phyloP scores from a whole-genome alignment of 2,329 filamentous ascomycete species.

The Lasiodiplodia citricola region DNA sequence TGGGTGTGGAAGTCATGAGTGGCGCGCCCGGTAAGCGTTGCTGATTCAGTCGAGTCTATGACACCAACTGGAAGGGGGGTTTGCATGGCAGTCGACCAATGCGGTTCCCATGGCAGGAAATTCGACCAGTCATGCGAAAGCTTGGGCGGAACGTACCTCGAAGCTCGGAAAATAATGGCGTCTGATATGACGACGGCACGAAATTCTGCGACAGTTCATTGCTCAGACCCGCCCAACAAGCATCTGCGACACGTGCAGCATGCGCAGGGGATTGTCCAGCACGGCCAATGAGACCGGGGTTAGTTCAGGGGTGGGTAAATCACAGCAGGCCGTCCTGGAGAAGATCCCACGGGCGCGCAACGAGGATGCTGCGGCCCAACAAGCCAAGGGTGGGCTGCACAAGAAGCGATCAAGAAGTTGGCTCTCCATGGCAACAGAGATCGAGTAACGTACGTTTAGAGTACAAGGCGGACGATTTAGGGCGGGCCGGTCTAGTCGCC shows the following conservation, averaged over 20 bases:
- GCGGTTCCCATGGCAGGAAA: not conserved
- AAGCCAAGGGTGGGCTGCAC: conserved; percentile 7
- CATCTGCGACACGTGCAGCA: conserved; percentile 20
- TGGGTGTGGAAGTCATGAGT: conserved; percentile 4
- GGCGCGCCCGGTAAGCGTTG: not conserved
- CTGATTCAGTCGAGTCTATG: conserved; percentile 13
- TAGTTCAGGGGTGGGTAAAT: conserved; percentile 24
- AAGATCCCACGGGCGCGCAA: conserved; percentile 12
- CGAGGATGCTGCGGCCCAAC: conserved; percentile 11
- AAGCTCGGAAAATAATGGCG: conserved; percentile 19
- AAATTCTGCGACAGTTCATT: conserved; percentile 23
- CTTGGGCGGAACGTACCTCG: not conserved
- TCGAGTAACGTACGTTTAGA: conserved; percentile 26
- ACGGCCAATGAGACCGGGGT: conserved; percentile 7
- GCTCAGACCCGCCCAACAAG: conserved; percentile 22
- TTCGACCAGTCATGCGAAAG: conserved; percentile 18
- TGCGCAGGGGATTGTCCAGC: conserved; percentile 12
- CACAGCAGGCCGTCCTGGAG: conserved; percentile 20
- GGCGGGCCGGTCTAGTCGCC: conserved; percentile 22
- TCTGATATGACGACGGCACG: conserved; percentile 18
- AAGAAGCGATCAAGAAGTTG: conserved; percentile 8
- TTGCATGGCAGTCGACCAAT: conserved; percentile 10
- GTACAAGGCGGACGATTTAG: conserved; percentile 24
- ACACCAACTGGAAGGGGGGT: conserved; percentile 2
- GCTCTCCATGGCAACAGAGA: conserved; percentile 17